These are phyloP conservation scores for Lophiotrema nucula DNA, from an alignment of 495 filamentous ascomycete genomes.

Conservation along the genomic window DNA sequence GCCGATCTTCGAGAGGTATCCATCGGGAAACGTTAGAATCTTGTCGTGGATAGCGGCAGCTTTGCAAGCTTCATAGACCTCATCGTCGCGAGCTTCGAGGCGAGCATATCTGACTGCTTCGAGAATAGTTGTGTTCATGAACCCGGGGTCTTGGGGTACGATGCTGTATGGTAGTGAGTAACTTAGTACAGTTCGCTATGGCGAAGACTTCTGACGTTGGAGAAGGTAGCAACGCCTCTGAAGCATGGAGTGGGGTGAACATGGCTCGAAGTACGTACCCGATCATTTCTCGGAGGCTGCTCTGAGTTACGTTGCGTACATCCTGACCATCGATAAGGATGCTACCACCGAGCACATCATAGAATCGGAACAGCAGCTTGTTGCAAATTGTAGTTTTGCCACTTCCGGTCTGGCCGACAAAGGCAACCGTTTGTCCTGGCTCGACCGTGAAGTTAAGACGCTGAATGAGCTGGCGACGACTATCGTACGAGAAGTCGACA, in stretches of 20 bases:
- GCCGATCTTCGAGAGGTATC: slow-evolving; percentile 60
- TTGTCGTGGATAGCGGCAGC: slow-evolving; percentile 51
- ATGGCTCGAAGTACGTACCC: too few relatives aligned
- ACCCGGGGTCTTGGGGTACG: slow-evolving; percentile 64
- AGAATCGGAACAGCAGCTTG: slow-evolving; percentile 66
- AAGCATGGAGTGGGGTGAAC: too few relatives aligned
- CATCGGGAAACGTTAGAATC: slow-evolving; percentile 52
- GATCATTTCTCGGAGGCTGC: slow-evolving; percentile 63
- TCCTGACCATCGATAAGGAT: slow-evolving; percentile 76
- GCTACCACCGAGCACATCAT: slow-evolving; percentile 61
- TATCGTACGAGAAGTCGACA: slow-evolving; percentile 71
- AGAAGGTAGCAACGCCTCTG: too few relatives aligned
- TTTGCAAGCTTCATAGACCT: slow-evolving; percentile 68
- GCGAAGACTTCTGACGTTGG: too few relatives aligned
- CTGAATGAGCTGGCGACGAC: slow-evolving; percentile 64
- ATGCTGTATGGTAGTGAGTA: too few relatives aligned
- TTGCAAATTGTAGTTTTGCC: slow-evolving; percentile 72
- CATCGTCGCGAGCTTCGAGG: slow-evolving; percentile 48
- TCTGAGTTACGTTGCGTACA: slow-evolving; percentile 64
- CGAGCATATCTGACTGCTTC: slow-evolving; percentile 71
- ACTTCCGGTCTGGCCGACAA: slow-evolving; percentile 74
- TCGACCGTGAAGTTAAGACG: slow-evolving; percentile 57
- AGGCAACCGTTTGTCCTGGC: slow-evolving; percentile 64
- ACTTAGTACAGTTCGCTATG: too few relatives aligned
- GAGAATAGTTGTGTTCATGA: slow-evolving; percentile 73